These are phyloP conservation scores for Spinellus fusiger DNA, from an alignment of 192 early-diverging fungal species.

Conservation along the genomic window DNA sequence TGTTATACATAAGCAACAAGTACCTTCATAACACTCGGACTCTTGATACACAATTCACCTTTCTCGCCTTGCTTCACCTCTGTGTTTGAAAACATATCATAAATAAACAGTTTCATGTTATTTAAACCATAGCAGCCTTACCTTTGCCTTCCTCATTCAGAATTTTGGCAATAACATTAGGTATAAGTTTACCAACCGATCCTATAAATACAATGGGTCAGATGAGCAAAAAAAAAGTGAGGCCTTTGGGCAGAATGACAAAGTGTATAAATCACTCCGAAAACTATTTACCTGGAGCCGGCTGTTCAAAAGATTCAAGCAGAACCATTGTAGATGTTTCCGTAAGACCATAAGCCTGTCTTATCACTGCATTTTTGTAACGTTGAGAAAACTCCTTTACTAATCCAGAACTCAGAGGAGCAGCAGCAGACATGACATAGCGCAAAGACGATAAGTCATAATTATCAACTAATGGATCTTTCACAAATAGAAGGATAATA, in stretches of 20 bases:
- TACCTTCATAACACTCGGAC: slow-evolving; percentile 76
- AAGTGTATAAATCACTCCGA: neutral
- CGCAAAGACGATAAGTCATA: slow-evolving; percentile 55
- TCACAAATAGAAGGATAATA: slow-evolving; percentile 57
- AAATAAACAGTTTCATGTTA: neutral
- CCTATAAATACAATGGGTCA: slow-evolving; percentile 14
- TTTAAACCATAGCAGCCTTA: neutral
- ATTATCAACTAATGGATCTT: slow-evolving; percentile 54
- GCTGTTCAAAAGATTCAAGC: slow-evolving; percentile 22
- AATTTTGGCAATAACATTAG: slow-evolving; percentile 68
- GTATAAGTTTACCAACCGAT: slow-evolving; percentile 65
- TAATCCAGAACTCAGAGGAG: slow-evolving; percentile 55
- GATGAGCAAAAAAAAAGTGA: neutral
- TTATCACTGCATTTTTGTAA: slow-evolving; percentile 27
- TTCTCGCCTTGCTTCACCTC: slow-evolving; percentile 16
- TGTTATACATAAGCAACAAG: neutral
- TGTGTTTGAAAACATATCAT: neutral
- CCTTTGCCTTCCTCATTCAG: slow-evolving; percentile 64
- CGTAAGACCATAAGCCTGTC: slow-evolving; percentile 71
- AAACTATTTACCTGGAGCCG: slow-evolving; percentile 27
- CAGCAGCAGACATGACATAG: slow-evolving; percentile 53
- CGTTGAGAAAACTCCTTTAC: slow-evolving; percentile 20
- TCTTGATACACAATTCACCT: slow-evolving; percentile 78
- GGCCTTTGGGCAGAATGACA: neutral
- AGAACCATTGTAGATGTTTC: slow-evolving; percentile 55